phyloP scores from a whole-genome alignment of 2,329 filamentous ascomycete species.

The Gaeumannomyces tritici region DNA sequence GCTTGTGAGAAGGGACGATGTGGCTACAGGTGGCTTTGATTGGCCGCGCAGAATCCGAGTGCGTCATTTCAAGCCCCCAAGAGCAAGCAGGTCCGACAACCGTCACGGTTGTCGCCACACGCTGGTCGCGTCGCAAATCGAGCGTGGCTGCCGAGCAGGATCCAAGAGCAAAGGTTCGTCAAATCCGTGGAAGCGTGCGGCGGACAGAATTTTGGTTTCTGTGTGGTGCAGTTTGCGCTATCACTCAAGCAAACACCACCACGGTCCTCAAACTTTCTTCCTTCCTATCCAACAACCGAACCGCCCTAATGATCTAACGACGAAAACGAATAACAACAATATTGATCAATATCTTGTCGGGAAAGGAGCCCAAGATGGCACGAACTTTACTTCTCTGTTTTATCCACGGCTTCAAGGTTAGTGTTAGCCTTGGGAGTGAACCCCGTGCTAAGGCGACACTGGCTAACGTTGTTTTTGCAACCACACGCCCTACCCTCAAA shows the following conservation, averaged over 20 bases:
- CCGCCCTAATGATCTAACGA: neutral
- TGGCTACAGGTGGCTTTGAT: neutral
- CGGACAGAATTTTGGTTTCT: no score
- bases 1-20: neutral
- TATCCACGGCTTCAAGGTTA: constrained; percentile 79
- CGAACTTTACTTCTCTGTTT: constrained; percentile 76
- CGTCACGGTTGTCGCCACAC: neutral
- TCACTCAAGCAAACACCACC: no score
- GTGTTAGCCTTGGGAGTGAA: neutral
- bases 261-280: no score
- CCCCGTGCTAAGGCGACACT: neutral
- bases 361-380: constrained; percentile 42
- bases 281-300: no score
- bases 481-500: neutral
- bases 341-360: neutral
- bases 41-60: neutral
- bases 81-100: no score
- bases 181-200: no score
- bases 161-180: neutral
- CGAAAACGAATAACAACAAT: neutral
- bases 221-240: no score
- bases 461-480: no score
- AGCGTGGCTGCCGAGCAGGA: neutral
- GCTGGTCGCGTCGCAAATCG: neutral
- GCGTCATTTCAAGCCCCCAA: neutral